Evolutionary conservation across 148 eudicot species (phyloP), one percentile per base, ranked within the genome.

Genomic region (Spergularia marina): DNA sequence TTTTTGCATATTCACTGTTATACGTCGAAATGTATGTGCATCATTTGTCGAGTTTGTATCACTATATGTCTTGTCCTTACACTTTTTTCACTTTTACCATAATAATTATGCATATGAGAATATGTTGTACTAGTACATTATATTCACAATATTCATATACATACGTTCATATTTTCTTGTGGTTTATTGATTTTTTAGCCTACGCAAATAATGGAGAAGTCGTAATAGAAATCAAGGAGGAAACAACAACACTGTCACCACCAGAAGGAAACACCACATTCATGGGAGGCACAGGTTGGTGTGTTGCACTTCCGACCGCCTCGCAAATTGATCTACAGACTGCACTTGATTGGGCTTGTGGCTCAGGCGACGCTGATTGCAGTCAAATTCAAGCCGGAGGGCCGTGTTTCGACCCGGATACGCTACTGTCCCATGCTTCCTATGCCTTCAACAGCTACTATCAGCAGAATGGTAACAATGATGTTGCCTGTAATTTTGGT

Each of bases 261-360:
- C 93, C 96, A 2, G 96, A 90, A 74, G 98, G 98, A 39, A 92
- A 92, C 85, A 90, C 91, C 10, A 90, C 96, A 5, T 92, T 92
- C 74, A 64, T 92, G 5, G 91, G 64, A n/a, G 93, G 92, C 70
- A 83, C 96, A 16, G 81, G 85, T 2, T 94, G 98, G 98, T 94
- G 98, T 59, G 86, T 94, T 12, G 97, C 97, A 20, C 82, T 74
- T 12, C 79, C 90, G 7, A 83, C 86, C 12, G 91, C 80, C 25
- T 59, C 93, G 6, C 82, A 86, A 30, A 68, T 6, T 4, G 96
- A 94, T 61, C 64, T 94, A 65, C 87, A 91, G 74, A 85, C 53
- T 3, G 98, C 98, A 2, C 72, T 94, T 16, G 92, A 92, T 52
- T 94, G 98, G 98, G 97, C 92, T 1, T 94, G 98, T 60, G 98